A percentile compares a stretch with the other conserved stretches of the same genome.
Evolutionary conservation across 2,329 filamentous ascomycete genomes (phyloP).

Genomic region (Hypoxylon sp.): DNA sequence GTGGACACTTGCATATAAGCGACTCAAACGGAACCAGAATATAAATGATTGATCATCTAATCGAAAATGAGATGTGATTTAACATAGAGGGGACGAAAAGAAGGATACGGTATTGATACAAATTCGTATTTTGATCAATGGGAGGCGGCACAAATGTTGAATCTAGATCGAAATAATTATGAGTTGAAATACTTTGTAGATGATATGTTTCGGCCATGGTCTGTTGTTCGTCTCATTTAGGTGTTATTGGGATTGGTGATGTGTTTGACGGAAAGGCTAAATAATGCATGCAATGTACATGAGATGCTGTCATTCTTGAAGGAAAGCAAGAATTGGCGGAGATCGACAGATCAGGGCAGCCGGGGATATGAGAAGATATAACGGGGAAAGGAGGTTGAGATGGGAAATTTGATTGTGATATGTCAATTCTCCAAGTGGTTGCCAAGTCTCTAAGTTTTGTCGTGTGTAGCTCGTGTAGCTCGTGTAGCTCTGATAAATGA

Average conservation of each 20-base stretch:
- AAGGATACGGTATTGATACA: not conserved
- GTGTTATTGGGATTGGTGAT: not conserved
- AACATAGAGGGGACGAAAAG: not conserved
- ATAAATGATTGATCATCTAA: conserved; percentile 5
- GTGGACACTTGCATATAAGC: no score
- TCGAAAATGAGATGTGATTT: conserved; percentile 14
- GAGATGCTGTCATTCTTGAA: conserved; percentile 26
- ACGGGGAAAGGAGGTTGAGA: conserved; percentile 2
- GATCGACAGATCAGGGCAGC: not conserved
- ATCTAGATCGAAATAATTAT: conserved; percentile 1
- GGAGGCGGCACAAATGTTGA: not conserved
- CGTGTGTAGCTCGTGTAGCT: not conserved
- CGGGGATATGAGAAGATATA: conserved; percentile 6
- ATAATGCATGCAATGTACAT: conserved; percentile 9
- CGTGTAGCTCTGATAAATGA: conserved; percentile 23
- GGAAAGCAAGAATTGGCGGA: conserved; percentile 4
- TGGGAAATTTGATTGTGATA: conserved; percentile 32
- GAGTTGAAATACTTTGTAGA: conserved; percentile 15
- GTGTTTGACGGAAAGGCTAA: conserved; percentile 17
- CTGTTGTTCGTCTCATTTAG: conserved; percentile 4
- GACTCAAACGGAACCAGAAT: not conserved
- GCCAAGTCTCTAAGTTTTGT: conserved; percentile 28
- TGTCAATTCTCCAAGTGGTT: conserved; percentile 30
- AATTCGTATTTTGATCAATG: not conserved
- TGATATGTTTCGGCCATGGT: conserved; percentile 17